Evolutionary conservation across 1,284 basidiomycete genomes (phyloP), one percentile per base, ranked within the genome.

Genomic region (Ustilago loliicola): DNA sequence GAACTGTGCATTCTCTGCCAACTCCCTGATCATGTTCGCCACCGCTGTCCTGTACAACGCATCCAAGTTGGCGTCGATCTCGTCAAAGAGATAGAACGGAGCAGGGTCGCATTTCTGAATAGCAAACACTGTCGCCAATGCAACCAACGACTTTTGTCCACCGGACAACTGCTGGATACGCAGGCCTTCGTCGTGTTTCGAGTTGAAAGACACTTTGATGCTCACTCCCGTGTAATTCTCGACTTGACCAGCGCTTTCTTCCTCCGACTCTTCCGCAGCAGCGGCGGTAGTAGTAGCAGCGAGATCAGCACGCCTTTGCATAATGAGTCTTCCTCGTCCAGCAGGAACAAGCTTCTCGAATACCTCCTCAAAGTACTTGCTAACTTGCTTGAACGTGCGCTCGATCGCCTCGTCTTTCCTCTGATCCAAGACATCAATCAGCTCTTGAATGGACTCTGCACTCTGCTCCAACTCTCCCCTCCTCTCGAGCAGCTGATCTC

Each of bases 41-140:
- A 99, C 96, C 2, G 96, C 94, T 2, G 96, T 98, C 48, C 96
- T 93, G 79, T 98, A 98, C 88, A 98, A 95, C 6, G 96, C 94
- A 83, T 99, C 97, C 60, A 99, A 89, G 83, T 98, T 98, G 58
- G 96, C 96, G 83, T 99, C 96, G 84, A 98, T 98, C 89, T 99
- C 97, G 86, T 99, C 97, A 85, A 99, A 99, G n/a, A 99, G 90
- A 87, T 99, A 99, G 89, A 99, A 99, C 0, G 97, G 97, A 0
- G 97, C 97, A 1, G 97, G 97, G 85, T 99, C 97, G 87, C 96
- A 98, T 87, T 97, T 98, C 87, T 99, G 97, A 81, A 99, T 99
- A 9, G 96, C 95, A 85, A 99, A 99, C 21, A 99, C 96, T 36
- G 94, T 93, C 1, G 97, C 95, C 30, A 99, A 91, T 0, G 97